Evolutionary conservation across 2,329 filamentous ascomycete species (phyloP), one percentile per base, ranked within the genome.

Genomic region (Sporothrix luriei): DNA sequence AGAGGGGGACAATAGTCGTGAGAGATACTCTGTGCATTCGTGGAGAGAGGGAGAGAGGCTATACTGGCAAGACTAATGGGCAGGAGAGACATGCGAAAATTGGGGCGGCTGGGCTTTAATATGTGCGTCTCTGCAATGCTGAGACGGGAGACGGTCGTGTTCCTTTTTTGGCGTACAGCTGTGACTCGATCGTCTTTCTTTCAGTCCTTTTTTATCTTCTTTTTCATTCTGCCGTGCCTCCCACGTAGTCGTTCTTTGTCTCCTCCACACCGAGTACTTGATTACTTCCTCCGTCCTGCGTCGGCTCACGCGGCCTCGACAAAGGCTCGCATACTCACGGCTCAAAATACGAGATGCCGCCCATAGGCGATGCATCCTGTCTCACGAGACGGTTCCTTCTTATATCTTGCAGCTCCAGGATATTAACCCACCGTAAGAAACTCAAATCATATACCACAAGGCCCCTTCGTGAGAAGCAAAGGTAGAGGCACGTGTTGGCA

Each of bases 101-200:
- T 52, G 51, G 49, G 38, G 62, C 68, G 69, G 66, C 69, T 70
- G 68, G 57, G 11, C 21, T 68, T 67, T 69, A 72, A 71, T 71
- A 59, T 72, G 70, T 65, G 21, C 61, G 66, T 62, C 69, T 69
- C 68, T 71, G 69, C 69, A 62, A 52, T 69, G 46, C 55, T 67
- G 71, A 69, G 43, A 24, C 48, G 43, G 52, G 49, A 29, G 38
- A 29, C 24, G 24, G 2, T 9, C 19, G 4, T 55, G 46, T 54
- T 57, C 46, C 48, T 43, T 68, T 59, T 54, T 49, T 61, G 40
- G 59, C 24, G 43, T 43, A 49, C 61, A 33, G 24, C 9, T n/a
- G 3, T 10, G 38, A 49, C 24, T 48, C n/a, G n/a, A n/a, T n/a
- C 43, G 11, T 19, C 26, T 49, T 13, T 3, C 40, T 64, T 64